phyloP scores from a whole-genome alignment of 2,329 filamentous ascomycete species.

The Sarocladium oryzae region DNA sequence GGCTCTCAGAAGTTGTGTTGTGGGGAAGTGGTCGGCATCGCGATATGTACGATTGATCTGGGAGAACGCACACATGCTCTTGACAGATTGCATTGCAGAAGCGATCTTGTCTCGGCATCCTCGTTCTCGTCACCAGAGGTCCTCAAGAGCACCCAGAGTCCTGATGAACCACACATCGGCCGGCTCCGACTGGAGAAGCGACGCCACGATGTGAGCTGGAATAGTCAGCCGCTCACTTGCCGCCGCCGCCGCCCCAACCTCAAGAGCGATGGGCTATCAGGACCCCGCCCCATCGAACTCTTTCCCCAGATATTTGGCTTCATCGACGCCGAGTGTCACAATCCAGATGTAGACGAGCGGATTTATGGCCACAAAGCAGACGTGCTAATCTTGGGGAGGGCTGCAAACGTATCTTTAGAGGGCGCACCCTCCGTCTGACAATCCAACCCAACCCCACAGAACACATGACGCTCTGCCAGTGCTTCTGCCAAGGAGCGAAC shows the following conservation, averaged over 20 bases:
- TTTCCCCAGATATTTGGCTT: not conserved
- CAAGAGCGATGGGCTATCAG: too few relatives aligned
- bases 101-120: too few relatives aligned
- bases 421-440: not conserved
- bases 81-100: not conserved
- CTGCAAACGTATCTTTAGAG: not conserved
- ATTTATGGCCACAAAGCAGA: too few relatives aligned
- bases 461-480: not conserved
- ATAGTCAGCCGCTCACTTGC: not conserved
- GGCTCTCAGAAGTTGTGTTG: not conserved
- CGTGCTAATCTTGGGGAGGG: too few relatives aligned
- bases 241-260: too few relatives aligned
- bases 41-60: not conserved
- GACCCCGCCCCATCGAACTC: not conserved
- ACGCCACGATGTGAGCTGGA: not conserved
- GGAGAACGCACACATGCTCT: not conserved
- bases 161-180: not conserved
- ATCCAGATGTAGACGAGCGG: not conserved
- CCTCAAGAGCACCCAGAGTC: not conserved
- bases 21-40: not conserved
- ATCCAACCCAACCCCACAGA: not conserved
- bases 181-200: not conserved
- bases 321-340: not conserved
- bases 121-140: not conserved
- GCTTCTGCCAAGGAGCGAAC: not conserved